Evolutionary conservation across 2,329 filamentous ascomycete genomes (phyloP).

Genomic region (Cladophialophora immunda): DNA sequence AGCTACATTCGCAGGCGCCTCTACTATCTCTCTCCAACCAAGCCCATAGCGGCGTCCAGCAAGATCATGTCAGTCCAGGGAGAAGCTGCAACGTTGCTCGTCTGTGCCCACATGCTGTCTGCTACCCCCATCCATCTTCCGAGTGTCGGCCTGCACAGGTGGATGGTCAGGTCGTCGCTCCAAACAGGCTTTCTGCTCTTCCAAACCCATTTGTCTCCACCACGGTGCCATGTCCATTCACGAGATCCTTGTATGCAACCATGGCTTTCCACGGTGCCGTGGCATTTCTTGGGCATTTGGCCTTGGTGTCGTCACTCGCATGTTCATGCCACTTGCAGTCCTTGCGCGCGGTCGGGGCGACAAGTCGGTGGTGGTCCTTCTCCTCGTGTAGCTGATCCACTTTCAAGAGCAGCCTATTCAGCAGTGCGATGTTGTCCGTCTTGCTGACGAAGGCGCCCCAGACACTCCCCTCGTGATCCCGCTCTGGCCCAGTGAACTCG

Average conservation of each 20-base stretch:
- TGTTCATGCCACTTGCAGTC: slow-evolving; percentile 31
- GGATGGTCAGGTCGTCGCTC: background rate
- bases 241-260: background rate
- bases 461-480: too few species aligned
- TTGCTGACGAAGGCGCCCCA: slow-evolving; percentile 6
- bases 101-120: background rate
- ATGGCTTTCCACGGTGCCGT: background rate
- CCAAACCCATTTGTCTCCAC: background rate
- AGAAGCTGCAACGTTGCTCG: background rate
- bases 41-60: background rate
- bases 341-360: slow-evolving; percentile 11
- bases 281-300: slow-evolving; percentile 8
- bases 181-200: background rate
- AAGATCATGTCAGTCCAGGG: background rate
- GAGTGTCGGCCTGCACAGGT: background rate
- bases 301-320: slow-evolving; percentile 4
- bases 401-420: slow-evolving; percentile 11
- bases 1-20: background rate
- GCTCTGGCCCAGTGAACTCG: background rate
- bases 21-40: background rate
- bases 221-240: background rate
- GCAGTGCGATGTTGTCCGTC: background rate
- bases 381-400: slow-evolving; percentile 10
- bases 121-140: background rate
- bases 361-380: slow-evolving; percentile 3